Conservation (phyloP, 352 stramenopile species). For the Plasmopara halstedii region DNA sequence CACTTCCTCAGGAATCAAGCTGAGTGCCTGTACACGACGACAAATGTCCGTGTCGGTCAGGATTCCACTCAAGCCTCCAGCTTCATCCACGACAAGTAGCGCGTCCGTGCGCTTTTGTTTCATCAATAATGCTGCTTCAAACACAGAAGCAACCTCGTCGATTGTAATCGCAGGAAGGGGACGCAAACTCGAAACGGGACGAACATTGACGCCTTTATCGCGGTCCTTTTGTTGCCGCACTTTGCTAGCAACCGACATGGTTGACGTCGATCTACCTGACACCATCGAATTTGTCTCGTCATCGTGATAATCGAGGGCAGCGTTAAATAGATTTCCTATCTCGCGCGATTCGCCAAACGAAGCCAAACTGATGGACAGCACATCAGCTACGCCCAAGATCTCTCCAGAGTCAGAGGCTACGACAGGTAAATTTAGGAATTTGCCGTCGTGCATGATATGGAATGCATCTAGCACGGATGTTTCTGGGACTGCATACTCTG, state of each 20-base stretch:
- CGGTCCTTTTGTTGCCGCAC: conserved; percentile 64
- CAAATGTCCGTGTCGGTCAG: conserved; percentile 96
- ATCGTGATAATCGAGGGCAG: conserved; percentile 68
- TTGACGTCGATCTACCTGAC: conserved; percentile 50
- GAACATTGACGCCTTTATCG: conserved; percentile 70
- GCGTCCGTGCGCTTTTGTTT: conserved; percentile 90
- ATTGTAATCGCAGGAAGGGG: conserved; percentile 73
- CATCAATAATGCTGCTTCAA: conserved; percentile 86
- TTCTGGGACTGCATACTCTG: conserved; percentile 89
- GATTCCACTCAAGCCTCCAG: conserved; percentile 89
- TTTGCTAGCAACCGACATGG: conserved; percentile 49
- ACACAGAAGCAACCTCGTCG: conserved; percentile 67
- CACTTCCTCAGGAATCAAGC: conserved; percentile 67
- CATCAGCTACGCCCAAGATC: conserved; percentile 76
- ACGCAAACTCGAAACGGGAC: conserved; percentile 75
- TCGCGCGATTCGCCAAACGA: conserved; percentile 74
- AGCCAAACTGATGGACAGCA: conserved; percentile 67
- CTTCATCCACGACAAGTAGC: conserved; percentile 86
- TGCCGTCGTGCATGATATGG: conserved; percentile 97
- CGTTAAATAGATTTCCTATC: conserved; percentile 74
- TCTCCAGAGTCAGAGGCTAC: conserved; percentile 67
- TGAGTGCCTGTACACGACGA: conserved; percentile 83
- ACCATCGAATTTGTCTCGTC: conserved; percentile 43
- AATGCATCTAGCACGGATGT: conserved; percentile 95
- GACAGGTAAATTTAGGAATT: conserved; percentile 96